A percentile compares a stretch with the other conserved stretches of the same genome.
Evolutionary conservation across 2,329 filamentous ascomycete species (phyloP).

Genomic region (Lojkania enalia): DNA sequence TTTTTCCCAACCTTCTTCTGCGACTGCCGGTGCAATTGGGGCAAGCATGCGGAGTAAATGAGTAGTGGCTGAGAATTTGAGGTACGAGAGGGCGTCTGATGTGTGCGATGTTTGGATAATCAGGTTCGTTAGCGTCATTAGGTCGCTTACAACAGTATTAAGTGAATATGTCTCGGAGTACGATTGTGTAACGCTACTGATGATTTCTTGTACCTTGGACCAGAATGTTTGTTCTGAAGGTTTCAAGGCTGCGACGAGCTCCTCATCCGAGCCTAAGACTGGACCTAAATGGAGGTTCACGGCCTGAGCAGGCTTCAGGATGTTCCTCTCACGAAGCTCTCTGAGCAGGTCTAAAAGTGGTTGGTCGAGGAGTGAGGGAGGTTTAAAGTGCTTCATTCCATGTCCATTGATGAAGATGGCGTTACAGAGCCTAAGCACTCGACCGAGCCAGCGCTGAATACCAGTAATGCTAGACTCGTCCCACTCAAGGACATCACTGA

Average conservation of each 20-base stretch:
- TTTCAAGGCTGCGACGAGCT: constrained; percentile 19
- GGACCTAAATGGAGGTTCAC: too few species aligned
- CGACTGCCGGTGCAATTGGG: constrained; percentile 77
- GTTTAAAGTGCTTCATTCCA: constrained; percentile 22
- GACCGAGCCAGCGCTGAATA: constrained; percentile 76
- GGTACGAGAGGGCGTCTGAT: constrained; percentile 44
- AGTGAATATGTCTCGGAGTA: constrained; percentile 74
- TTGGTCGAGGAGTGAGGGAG: constrained; percentile 29
- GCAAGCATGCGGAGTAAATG: constrained; percentile 72
- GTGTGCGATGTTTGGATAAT: constrained; percentile 32
- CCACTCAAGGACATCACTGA: constrained; percentile 84
- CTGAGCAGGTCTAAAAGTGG: constrained; percentile 26
- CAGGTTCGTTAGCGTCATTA: constrained; percentile 79
- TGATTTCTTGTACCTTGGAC: constrained; percentile 68
- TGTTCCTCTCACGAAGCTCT: constrained; percentile 10
- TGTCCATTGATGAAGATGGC: constrained; percentile 32
- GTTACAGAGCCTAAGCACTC: constrained; percentile 61
- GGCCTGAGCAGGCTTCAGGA: constrained; percentile 2
- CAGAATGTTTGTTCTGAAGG: constrained; percentile 56
- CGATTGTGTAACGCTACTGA: constrained; percentile 67
- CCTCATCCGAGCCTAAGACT: not conserved
- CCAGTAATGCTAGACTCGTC: constrained; percentile 81
- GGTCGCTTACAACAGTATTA: constrained; percentile 81
- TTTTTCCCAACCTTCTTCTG: constrained; percentile 77
- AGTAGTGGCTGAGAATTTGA: constrained; percentile 57